A percentile compares a stretch with the other conserved stretches of the same genome.
phyloP scores from a whole-genome alignment of 108 stramenopile species.

The Nitzschia sp. region DNA sequence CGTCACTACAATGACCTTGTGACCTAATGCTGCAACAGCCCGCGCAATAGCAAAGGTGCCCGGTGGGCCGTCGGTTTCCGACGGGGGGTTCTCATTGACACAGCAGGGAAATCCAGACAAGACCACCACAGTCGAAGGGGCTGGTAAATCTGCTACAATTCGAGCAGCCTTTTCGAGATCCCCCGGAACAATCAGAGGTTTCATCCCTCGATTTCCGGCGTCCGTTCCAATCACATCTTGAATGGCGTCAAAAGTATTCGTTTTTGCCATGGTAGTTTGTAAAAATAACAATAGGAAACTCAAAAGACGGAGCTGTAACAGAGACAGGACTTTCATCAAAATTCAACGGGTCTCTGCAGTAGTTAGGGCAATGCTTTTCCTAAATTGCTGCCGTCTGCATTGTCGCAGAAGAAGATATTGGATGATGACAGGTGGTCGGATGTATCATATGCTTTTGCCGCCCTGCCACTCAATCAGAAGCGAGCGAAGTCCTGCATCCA shows the following conservation, averaged over 20 bases:
- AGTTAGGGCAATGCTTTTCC: no score
- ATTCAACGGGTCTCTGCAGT: no score
- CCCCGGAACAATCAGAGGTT: constrained; percentile 51
- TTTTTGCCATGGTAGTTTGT: not conserved
- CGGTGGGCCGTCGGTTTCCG: constrained; percentile 88
- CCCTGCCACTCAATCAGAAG: no score
- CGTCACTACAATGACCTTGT: constrained; percentile 58
- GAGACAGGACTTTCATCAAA: no score
- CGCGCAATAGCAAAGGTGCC: constrained; percentile 70
- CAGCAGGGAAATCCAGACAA: constrained; percentile 87
- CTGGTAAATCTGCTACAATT: constrained; percentile 23
- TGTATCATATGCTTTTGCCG: no score
- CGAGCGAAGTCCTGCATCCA: no score
- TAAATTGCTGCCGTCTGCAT: no score
- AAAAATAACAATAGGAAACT: no score
- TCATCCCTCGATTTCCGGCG: constrained; percentile 72
- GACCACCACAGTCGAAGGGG: constrained; percentile 47
- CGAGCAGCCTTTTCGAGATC: constrained; percentile 52
- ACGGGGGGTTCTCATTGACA: constrained; percentile 64
- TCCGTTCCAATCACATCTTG: constrained; percentile 65
- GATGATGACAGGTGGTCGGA: no score
- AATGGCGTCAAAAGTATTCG: constrained; percentile 12
- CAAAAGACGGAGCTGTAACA: no score
- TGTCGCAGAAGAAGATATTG: no score
- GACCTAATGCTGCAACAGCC: constrained; percentile 54